phyloP scores from a whole-genome alignment of 768 basidiomycete genomes.

The Agrocybe chaxingu region DNA sequence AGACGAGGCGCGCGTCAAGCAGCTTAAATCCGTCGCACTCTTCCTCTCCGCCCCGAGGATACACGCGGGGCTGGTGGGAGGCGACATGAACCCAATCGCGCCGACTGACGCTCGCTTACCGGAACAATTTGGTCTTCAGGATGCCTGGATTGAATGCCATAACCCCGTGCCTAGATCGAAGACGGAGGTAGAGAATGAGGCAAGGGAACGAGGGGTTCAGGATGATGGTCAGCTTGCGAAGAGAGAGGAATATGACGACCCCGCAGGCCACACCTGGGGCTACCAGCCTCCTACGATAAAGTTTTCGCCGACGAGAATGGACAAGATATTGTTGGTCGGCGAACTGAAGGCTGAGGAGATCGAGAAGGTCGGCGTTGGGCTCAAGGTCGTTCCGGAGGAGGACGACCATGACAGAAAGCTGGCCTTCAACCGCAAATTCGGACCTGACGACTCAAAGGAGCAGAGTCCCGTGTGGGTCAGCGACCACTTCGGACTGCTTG shows the following conservation, averaged over 20 bases:
- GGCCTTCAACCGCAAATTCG: too few relatives aligned
- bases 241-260: slow-evolving; percentile 1
- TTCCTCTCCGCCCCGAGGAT: slow-evolving; percentile 5
- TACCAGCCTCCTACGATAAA: slow-evolving; percentile 9
- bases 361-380: slow-evolving; percentile 10
- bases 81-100: slow-evolving; percentile 19
- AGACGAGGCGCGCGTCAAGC: slow-evolving; percentile 6
- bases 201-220: not conserved
- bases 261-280: slow-evolving; percentile 13
- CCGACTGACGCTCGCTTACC: slow-evolving; percentile 10
- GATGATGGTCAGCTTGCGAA: not conserved
- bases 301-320: slow-evolving; percentile 12
- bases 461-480: slow-evolving; percentile 9
- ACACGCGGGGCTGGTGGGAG: slow-evolving; percentile 12
- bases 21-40: slow-evolving; percentile 7
- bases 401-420: not conserved
- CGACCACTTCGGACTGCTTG: slow-evolving; percentile 14
- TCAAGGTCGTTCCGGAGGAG: slow-evolving; percentile 2
- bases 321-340: slow-evolving; percentile 13
- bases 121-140: slow-evolving; percentile 8
- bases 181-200: not conserved
- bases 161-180: too few relatives aligned
- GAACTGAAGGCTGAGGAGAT: not conserved
- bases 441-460: not conserved
- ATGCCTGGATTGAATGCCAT: slow-evolving; percentile 9